Conservation (phyloP, 2,329 filamentous ascomycete species). For the Colletotrichum sansevieriae region DNA sequence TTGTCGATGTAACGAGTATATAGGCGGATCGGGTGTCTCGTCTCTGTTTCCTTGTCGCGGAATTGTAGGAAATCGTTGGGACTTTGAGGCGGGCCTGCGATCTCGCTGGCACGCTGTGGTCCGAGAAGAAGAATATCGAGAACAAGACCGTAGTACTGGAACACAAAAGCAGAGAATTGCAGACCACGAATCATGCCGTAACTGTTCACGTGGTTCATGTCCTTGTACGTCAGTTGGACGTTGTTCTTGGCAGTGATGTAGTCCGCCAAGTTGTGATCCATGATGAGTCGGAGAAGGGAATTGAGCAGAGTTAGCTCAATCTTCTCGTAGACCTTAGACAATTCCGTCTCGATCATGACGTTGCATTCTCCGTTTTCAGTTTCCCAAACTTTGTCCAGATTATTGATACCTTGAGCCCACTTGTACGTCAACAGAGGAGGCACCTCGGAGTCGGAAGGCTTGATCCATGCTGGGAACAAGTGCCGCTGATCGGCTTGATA, state of each 20-base stretch:
- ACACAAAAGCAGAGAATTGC: constrained; percentile 98
- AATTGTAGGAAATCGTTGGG: constrained; percentile 99
- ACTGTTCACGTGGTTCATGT: constrained; percentile 99
- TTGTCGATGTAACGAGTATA: constrained; percentile 98
- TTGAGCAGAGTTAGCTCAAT: constrained; percentile 97
- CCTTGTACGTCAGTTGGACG: constrained; percentile 98
- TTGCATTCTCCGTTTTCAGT: constrained; percentile 95
- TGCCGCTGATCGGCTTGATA: constrained; percentile 98
- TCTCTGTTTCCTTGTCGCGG: constrained; percentile 91
- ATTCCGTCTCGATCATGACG: constrained; percentile 97
- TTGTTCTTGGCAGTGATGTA: constrained; percentile 99
- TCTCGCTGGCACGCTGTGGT: constrained; percentile 95
- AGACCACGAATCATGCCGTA: constrained; percentile 98
- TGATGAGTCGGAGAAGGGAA: constrained; percentile 91
- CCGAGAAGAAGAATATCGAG: constrained; percentile 93
- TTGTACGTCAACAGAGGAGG: constrained; percentile 96
- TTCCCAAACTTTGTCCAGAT: constrained; percentile 95
- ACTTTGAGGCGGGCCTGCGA: constrained; percentile 91
- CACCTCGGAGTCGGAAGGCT: constrained; percentile 97
- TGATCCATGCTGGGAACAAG: constrained; percentile 98
- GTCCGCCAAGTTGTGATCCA: constrained; percentile 99
- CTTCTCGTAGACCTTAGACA: constrained; percentile 99
- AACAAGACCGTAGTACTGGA: constrained; percentile 98
- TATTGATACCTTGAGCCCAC: constrained; percentile 99
- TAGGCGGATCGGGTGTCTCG: constrained; percentile 93